Base-by-base conservation (phyloP, 306 rosid species). In the Cicer bijugum region DNA sequence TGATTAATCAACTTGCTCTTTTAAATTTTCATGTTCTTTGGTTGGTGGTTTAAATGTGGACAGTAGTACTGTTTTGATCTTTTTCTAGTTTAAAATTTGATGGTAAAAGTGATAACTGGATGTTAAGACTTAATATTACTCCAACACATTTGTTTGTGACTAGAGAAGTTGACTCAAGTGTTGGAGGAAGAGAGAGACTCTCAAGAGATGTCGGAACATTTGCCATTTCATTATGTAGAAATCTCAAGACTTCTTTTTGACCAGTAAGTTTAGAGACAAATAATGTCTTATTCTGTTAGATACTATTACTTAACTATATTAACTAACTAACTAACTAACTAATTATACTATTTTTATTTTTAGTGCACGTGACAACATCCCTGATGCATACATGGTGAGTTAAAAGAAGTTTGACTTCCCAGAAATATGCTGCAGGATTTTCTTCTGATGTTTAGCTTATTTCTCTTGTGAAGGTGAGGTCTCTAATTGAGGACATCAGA, bases 161-260 rank as follows among this genome's bases (percentile, higher is more conserved):
- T 73, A 94, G 99, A 90, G 47, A 90, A 85, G 75, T 87, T 94
- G 94, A 94, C 88, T 15, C 90, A 84, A 81, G 87, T 89, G 82
- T 82, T 91, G 83, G 99, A 94, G 78, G 90, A 88, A 4, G 97
- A 94, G 82, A 87, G 97, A 9, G 88, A 88, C 40, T 87, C 99
- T 69, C 97, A 88, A 80, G 93, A 90, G 78, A 81, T 92, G 69
- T 94, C 91, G 28, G 96, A 88, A 61, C 85, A 89, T 40, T 81
- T 94, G 75, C 99, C 97, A 47, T 94, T 94, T 69, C 96, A 94
- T 88, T 94, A 94, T 68, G 90, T 94, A 42, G 99, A 94, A 85
- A 91, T 91, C 74, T 88, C 97, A 15, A 87, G 87, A 72, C 92
- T 86, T 85, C 87, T 88, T 81, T 87, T 85, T 84, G 88, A 90